Base-by-base conservation (phyloP, 805 yeast genomes). In the Cyberlindnera suaveolens region DNA sequence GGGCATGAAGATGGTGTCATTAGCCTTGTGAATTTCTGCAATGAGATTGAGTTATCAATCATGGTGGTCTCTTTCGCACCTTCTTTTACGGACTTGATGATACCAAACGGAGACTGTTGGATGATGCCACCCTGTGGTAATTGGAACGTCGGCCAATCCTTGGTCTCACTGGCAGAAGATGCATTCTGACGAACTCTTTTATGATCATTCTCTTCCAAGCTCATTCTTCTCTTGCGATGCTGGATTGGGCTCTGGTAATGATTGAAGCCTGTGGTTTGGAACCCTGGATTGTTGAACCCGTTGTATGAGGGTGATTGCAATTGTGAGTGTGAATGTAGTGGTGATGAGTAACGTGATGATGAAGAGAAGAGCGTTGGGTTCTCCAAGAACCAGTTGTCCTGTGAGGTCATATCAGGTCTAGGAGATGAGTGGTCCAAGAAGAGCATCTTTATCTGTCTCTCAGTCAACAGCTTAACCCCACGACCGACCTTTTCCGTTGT, bases 31-130 rank as follows among this genome's bases (percentile, higher is more conserved):
- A 47, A 57, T 3, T 45, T 40, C 6, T 50, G 47, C 7, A 53
- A 15, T 1, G 49, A 31, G 6, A 45, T 34, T 3, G 39, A 35
- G 20, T 49, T 52, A 31, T 53, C 61, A 7, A 57, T 40, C 1
- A 43, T 40, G 6, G 60, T 45, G 19, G 42, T 37, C 41, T 56
- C 53, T 2, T 47, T 43, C 14, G 47, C 50, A 2, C 55, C 56
- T 6, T 50, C 46, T 27, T 42, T 46, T n/a, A 49, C 39, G 3
- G 47, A 48, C 9, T 53, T 44, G 10, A 57, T 47, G 38, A 49
- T 44, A 1, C 62, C 62, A 36, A 46, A 57, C 1, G 62, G 60
- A 2, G 54, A 47, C 45, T 56, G 60, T 31, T 57, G 56, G 11
- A 56, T 16, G 3, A 43, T 19, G 5, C 60, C 59, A 3, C 39